Conservation (phyloP, 306 rosid genomes). For the Vigna unguiculata region DNA sequence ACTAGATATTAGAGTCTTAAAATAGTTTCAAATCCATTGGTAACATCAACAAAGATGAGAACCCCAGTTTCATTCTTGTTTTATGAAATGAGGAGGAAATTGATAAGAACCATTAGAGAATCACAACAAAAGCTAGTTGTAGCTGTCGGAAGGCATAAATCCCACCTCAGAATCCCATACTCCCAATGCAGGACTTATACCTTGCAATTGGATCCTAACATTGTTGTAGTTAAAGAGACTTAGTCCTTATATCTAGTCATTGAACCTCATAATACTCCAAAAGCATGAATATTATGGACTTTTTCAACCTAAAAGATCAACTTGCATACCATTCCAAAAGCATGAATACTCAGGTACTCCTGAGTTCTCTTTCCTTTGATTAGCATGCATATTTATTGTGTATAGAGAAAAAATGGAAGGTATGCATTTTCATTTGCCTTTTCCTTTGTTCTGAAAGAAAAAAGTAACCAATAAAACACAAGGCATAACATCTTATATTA, state of each 20-base stretch:
- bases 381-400: neutral
- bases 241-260: no score
- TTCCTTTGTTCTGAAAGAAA: neutral
- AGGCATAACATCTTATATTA: slow-evolving; percentile 46
- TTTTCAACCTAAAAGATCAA: slow-evolving; percentile 7
- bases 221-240: neutral
- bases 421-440: neutral
- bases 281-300: neutral
- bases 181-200: neutral
- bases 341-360: neutral
- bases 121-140: neutral
- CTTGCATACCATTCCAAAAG: neutral
- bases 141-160: neutral
- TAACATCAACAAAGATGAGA: slow-evolving; percentile 27
- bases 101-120: neutral
- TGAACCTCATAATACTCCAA: no score
- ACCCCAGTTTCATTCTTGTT: slow-evolving; percentile 5
- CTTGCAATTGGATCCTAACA: neutral
- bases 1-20: neutral
- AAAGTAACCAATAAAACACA: neutral
- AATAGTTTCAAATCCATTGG: neutral
- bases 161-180: neutral
- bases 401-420: neutral
- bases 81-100: neutral
- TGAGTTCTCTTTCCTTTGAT: neutral